Percentiles rank a stretch among this genome's conserved stretches.
phyloP scores from a whole-genome alignment of 139 green algal genomes.

The Volvox reticuliferus region DNA sequence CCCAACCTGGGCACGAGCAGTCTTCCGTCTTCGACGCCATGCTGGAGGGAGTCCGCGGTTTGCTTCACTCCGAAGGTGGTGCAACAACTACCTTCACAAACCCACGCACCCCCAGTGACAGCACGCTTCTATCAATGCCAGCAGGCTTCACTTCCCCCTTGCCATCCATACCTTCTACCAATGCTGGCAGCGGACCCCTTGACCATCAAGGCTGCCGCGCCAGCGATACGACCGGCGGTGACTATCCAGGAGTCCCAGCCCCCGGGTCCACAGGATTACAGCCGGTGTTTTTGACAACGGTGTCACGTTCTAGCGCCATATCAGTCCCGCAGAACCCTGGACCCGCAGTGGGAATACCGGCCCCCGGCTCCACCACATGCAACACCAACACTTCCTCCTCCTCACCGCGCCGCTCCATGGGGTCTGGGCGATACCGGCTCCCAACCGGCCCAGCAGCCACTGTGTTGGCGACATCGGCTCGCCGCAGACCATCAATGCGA shows the following conservation, averaged over 20 bases:
- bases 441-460: not conserved
- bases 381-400: not conserved
- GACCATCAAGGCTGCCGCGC: not conserved
- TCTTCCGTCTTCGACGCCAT: constrained; percentile 12
- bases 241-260: not conserved
- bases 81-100: constrained; percentile 1
- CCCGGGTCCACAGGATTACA: not conserved
- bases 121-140: not conserved
- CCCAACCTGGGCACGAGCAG: not conserved
- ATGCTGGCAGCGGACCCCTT: not conserved
- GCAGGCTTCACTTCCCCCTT: not conserved
- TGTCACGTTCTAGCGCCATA: not conserved
- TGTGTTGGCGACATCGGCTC: not conserved
- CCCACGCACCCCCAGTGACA: not conserved
- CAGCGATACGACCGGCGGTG: not conserved
- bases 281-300: not conserved
- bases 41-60: not conserved
- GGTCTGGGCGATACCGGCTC: not conserved
- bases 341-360: not conserved
- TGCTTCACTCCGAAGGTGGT: constrained; percentile 5
- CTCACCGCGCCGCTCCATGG: not conserved
- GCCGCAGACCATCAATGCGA: not conserved
- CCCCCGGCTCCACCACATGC: not conserved
- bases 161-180: not conserved
- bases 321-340: not conserved